phyloP scores from a whole-genome alignment of 2,329 filamentous ascomycete genomes.

The Penicillium sp. region DNA sequence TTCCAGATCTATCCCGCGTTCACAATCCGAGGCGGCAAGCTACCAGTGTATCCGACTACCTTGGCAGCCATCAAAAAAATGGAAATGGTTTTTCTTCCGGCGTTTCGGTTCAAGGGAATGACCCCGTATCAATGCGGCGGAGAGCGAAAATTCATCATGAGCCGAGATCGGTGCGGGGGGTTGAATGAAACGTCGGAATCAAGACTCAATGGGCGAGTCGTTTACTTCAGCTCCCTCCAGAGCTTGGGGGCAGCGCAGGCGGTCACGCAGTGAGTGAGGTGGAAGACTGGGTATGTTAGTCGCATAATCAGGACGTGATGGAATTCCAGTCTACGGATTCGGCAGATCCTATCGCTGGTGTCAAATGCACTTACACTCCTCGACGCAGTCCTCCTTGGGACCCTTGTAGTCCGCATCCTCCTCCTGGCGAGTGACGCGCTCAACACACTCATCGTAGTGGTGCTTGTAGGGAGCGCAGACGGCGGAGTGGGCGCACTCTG shows the following conservation, averaged over 20 bases:
- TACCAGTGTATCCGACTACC: conserved; percentile 18
- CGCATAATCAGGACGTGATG: not conserved
- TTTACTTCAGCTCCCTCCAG: conserved; percentile 87
- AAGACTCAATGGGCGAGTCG: conserved; percentile 14
- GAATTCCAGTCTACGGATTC: not conserved
- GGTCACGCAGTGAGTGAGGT: conserved; percentile 92
- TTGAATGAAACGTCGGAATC: conserved; percentile 12
- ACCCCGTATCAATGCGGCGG: conserved; percentile 8
- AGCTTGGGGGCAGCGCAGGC: conserved; percentile 95
- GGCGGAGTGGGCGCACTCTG: conserved; percentile 85
- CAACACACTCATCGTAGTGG: conserved; percentile 97
- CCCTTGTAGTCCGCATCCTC: conserved; percentile 68
- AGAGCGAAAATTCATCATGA: not conserved
- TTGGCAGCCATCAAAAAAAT: conserved; percentile 22
- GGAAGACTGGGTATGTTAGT: conserved; percentile 71
- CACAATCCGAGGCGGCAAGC: conserved; percentile 22
- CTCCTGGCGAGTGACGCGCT: conserved; percentile 71
- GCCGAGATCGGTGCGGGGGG: conserved; percentile 16
- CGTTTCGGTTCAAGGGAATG: conserved; percentile 5
- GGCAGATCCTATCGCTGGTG: not conserved
- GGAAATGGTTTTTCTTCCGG: conserved; percentile 12
- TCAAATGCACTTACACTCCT: conserved; percentile 77
- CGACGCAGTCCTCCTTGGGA: conserved; percentile 89
- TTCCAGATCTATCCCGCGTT: conserved; percentile 16
- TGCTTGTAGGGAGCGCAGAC: conserved; percentile 87